A percentile compares a stretch with the other conserved stretches of the same genome.
phyloP scores from a whole-genome alignment of 768 basidiomycete genomes.

The Mycena metata region DNA sequence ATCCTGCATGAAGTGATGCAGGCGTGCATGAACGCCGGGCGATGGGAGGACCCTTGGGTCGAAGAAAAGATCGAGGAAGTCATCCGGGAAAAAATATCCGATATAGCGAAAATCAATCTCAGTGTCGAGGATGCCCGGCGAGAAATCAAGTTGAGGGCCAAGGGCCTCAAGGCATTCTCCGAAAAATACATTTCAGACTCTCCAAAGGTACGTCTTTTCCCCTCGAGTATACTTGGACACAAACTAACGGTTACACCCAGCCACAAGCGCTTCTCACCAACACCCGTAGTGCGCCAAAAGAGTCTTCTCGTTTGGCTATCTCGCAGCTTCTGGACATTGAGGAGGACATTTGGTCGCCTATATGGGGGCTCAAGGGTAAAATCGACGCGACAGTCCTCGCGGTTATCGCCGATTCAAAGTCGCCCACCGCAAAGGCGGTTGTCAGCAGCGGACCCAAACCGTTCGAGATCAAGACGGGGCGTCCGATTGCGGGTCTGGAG shows the following conservation, averaged over 20 bases:
- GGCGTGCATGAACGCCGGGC: conserved; percentile 69
- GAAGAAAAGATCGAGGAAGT: conserved; percentile 70
- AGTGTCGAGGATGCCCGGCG: conserved; percentile 72
- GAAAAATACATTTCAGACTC: conserved; percentile 71
- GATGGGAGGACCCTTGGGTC: conserved; percentile 77
- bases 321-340: conserved; percentile 87
- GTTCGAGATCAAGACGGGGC: conserved; percentile 97
- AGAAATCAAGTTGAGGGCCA: conserved; percentile 74
- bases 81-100: conserved; percentile 66
- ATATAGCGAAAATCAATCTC: conserved; percentile 72
- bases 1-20: conserved; percentile 95
- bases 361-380: conserved; percentile 95
- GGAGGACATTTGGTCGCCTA: conserved; percentile 98
- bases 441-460: conserved; percentile 68
- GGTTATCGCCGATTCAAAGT: conserved; percentile 64
- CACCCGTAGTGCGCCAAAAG: conserved; percentile 65
- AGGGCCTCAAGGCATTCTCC: conserved; percentile 74
- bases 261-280: conserved; percentile 75
- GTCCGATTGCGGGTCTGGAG: conserved; percentile 80
- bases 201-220: conserved; percentile 70
- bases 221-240: not conserved
- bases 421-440: conserved; percentile 40
- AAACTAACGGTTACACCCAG: conserved; percentile 51
- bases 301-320: conserved; percentile 76
- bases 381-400: conserved; percentile 90